Evolutionary conservation across 805 yeast genomes (phyloP).

Genomic region (Candida golubevii): DNA sequence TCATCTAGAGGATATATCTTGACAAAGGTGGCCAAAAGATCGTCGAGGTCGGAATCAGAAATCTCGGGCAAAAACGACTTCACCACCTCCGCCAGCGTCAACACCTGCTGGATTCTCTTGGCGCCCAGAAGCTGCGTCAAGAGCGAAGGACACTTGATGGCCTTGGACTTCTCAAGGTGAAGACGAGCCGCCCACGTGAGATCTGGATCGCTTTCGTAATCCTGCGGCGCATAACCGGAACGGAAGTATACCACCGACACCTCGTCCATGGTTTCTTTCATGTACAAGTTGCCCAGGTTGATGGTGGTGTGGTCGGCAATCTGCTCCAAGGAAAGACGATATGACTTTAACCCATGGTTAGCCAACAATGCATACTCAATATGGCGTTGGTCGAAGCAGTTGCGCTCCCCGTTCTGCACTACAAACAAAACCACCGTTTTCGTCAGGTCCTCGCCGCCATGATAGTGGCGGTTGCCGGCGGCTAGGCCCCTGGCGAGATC

Average conservation of each 20-base stretch:
- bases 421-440: slow-evolving; percentile 63
- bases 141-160: slow-evolving; percentile 89
- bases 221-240: slow-evolving; percentile 83
- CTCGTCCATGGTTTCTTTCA: slow-evolving; percentile 57
- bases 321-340: slow-evolving; percentile 65
- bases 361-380: slow-evolving; percentile 67
- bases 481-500: slow-evolving; percentile 68
- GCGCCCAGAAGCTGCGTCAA: slow-evolving; percentile 90
- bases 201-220: slow-evolving; percentile 53
- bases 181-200: slow-evolving; percentile 76
- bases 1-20: slow-evolving; percentile 83
- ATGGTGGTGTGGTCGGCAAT: slow-evolving; percentile 42
- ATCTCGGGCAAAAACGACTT: slow-evolving; percentile 41
- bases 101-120: slow-evolving; percentile 87
- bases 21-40: slow-evolving; percentile 65
- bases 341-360: slow-evolving; percentile 53
- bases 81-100: slow-evolving; percentile 54
- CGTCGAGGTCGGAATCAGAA: slow-evolving; percentile 23
- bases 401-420: slow-evolving; percentile 81
- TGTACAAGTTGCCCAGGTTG: slow-evolving; percentile 45
- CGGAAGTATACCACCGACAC: slow-evolving; percentile 88
- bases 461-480: slow-evolving; percentile 57
- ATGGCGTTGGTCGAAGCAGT: slow-evolving; percentile 86
- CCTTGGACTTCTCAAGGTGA: slow-evolving; percentile 64
- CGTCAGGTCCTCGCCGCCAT: slow-evolving; percentile 19